Conservation (phyloP, 208 protist genomes). For the Acanthamoeba castellanii region DNA sequence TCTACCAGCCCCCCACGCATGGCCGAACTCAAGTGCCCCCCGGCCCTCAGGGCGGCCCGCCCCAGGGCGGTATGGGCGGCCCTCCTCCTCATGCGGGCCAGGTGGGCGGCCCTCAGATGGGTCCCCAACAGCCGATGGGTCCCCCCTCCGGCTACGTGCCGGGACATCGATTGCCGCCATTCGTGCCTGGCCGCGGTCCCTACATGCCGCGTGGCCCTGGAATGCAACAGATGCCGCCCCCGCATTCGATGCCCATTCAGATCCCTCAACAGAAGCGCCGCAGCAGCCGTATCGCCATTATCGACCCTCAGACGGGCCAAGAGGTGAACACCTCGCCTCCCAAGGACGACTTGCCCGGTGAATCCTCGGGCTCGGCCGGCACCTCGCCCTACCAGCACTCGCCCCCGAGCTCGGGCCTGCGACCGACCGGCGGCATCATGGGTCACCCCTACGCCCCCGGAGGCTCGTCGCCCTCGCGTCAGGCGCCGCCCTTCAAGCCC, state of each 20-base stretch:
- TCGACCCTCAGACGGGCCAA: constrained; percentile 18
- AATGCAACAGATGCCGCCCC: constrained; percentile 19
- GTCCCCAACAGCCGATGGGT: constrained; percentile 8
- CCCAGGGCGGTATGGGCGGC: background rate
- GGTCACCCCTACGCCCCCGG: background rate
- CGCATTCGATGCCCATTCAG: constrained; percentile 42
- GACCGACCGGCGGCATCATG: background rate
- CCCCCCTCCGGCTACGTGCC: background rate
- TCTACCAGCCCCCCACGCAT: constrained; percentile 26
- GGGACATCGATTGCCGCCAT: background rate
- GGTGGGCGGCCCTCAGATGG: constrained; percentile 33
- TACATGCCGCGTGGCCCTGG: constrained; percentile 37
- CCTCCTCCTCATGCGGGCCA: constrained; percentile 19
- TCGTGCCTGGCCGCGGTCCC: background rate
- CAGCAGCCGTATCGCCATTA: constrained; percentile 29
- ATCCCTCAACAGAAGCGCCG: constrained; percentile 2
- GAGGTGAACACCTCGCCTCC: constrained; percentile 29
- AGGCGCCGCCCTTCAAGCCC: constrained; percentile 4
- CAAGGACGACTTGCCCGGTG: background rate
- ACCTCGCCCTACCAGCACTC: background rate
- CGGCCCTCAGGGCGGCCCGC: background rate
- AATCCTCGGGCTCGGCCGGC: background rate
- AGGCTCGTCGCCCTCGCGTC: constrained; percentile 4
- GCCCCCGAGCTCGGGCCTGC: background rate
- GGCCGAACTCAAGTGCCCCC: background rate